phyloP scores from a whole-genome alignment of 1,284 basidiomycete genomes.

The Sporisorium exsertum region DNA sequence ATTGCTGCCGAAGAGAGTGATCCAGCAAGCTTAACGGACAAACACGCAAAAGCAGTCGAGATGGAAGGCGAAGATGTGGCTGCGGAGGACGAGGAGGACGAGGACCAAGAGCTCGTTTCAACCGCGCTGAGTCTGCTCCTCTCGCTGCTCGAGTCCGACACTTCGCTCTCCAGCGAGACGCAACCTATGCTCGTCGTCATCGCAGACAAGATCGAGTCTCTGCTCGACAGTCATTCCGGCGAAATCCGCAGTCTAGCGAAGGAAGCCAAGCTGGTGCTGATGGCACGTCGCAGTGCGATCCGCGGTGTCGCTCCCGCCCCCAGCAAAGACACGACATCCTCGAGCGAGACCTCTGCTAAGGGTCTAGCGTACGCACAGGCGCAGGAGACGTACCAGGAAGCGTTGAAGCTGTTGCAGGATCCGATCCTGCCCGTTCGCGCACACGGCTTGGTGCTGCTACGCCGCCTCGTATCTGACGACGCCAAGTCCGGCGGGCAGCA shows the following conservation, averaged over 20 bases:
- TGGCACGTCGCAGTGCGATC: slow-evolving; percentile 74
- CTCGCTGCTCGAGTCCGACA: slow-evolving; percentile 59
- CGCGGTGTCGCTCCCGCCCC: slow-evolving; percentile 5
- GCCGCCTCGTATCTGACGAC: slow-evolving; percentile 56
- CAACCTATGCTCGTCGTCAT: slow-evolving; percentile 61
- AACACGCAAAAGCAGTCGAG: background rate
- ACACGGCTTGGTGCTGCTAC: slow-evolving; percentile 75
- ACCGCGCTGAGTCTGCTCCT: slow-evolving; percentile 63
- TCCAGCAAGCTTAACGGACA: background rate
- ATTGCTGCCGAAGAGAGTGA: slow-evolving; percentile 4
- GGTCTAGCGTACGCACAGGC: slow-evolving; percentile 60
- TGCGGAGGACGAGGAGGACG: slow-evolving; percentile 20
- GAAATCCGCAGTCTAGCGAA: slow-evolving; percentile 75
- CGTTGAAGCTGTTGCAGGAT: slow-evolving; percentile 87
- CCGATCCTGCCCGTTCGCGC: slow-evolving; percentile 93
- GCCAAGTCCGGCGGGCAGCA: slow-evolving; percentile 24
- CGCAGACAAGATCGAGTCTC: slow-evolving; percentile 43
- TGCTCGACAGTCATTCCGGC: slow-evolving; percentile 39
- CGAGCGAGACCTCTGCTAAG: slow-evolving; percentile 49
- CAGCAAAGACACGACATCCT: slow-evolving; percentile 4
- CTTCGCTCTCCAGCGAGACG: slow-evolving; percentile 35
- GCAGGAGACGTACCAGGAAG: slow-evolving; percentile 78
- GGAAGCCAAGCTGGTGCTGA: slow-evolving; percentile 84
- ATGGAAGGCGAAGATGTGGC: slow-evolving; percentile 1
- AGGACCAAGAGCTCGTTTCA: slow-evolving; percentile 54